These are phyloP conservation scores for Aspergillus saccharolyticus DNA, from an alignment of 495 filamentous ascomycete genomes.

Conservation along the genomic window DNA sequence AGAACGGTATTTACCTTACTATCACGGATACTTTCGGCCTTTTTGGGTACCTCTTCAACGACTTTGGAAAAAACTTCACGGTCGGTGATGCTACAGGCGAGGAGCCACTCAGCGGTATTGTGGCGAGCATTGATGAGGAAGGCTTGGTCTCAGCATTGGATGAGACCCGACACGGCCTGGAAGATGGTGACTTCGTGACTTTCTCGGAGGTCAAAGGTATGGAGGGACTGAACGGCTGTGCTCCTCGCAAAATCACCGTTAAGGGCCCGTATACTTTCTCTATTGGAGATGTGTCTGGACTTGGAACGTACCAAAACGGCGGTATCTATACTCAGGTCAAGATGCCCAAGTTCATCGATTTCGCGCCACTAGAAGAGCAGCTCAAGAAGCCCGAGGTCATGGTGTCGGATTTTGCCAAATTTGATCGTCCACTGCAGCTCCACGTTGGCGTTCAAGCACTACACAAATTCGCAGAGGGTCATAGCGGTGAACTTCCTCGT, in stretches of 20 bases:
- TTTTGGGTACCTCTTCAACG: conserved; percentile 94
- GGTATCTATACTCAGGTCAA: conserved; percentile 94
- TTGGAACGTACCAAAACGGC: conserved; percentile 80
- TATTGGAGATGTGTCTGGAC: conserved; percentile 84
- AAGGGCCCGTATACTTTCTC: conserved; percentile 96
- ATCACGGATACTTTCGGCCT: conserved; percentile 85
- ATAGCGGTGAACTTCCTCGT: conserved; percentile 65
- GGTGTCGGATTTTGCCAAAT: conserved; percentile 95
- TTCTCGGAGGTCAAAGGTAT: conserved; percentile 92
- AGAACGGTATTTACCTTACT: conserved; percentile 85
- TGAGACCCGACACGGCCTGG: conserved; percentile 90
- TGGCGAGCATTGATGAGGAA: conserved; percentile 81
- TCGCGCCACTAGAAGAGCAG: conserved; percentile 70
- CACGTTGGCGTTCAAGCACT: conserved; percentile 92
- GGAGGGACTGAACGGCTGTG: conserved; percentile 77
- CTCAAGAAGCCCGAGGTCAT: conserved; percentile 83
- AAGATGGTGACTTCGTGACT: conserved; percentile 94
- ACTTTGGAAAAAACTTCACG: conserved; percentile 91
- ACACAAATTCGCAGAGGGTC: conserved; percentile 69
- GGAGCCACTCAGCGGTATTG: conserved; percentile 78
- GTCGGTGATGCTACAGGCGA: conserved; percentile 89
- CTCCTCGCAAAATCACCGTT: conserved; percentile 83
- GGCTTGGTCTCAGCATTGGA: conserved; percentile 92
- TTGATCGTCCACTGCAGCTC: conserved; percentile 85
- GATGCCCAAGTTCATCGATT: conserved; percentile 92